phyloP scores from a whole-genome alignment of 2,329 filamentous ascomycete species.

The Fusarium begoniae region DNA sequence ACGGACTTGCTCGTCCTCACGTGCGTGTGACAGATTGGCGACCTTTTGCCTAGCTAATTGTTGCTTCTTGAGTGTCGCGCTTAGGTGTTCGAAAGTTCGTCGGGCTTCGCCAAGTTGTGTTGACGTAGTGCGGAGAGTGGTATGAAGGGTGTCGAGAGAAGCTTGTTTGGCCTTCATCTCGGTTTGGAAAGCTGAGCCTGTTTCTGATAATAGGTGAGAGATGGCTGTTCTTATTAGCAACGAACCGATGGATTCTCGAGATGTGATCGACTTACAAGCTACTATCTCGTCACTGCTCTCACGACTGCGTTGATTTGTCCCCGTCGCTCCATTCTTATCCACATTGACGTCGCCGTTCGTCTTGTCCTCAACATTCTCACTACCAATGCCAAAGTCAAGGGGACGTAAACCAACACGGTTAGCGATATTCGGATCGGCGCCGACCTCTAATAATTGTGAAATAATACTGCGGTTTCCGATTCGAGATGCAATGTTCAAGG shows the following conservation, averaged over 20 bases:
- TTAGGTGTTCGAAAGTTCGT: constrained; percentile 75
- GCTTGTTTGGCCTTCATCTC: constrained; percentile 87
- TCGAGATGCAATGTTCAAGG: constrained; percentile 89
- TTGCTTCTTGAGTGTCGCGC: constrained; percentile 70
- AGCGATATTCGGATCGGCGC: constrained; percentile 89
- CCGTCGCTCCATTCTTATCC: constrained; percentile 56
- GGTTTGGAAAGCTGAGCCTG: constrained; percentile 79
- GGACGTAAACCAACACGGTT: constrained; percentile 90
- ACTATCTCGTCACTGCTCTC: constrained; percentile 85
- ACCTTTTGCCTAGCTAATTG: constrained; percentile 76
- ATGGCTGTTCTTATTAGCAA: constrained; percentile 65
- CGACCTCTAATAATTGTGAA: constrained; percentile 94
- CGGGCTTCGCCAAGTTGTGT: constrained; percentile 81
- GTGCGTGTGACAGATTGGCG: constrained; percentile 78
- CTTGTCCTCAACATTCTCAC: constrained; percentile 62
- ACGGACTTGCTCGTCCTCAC: constrained; percentile 72
- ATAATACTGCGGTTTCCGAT: constrained; percentile 96
- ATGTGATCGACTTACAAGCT: constrained; percentile 67
- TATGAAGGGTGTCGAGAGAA: constrained; percentile 82
- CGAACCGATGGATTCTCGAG: not conserved
- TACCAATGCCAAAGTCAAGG: constrained; percentile 92
- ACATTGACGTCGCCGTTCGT: constrained; percentile 54
- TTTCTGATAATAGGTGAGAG: constrained; percentile 81
- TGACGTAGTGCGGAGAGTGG: constrained; percentile 81
- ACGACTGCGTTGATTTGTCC: constrained; percentile 64